phyloP scores from a whole-genome alignment of 2,329 filamentous ascomycete genomes.

The Elsinoe australis region DNA sequence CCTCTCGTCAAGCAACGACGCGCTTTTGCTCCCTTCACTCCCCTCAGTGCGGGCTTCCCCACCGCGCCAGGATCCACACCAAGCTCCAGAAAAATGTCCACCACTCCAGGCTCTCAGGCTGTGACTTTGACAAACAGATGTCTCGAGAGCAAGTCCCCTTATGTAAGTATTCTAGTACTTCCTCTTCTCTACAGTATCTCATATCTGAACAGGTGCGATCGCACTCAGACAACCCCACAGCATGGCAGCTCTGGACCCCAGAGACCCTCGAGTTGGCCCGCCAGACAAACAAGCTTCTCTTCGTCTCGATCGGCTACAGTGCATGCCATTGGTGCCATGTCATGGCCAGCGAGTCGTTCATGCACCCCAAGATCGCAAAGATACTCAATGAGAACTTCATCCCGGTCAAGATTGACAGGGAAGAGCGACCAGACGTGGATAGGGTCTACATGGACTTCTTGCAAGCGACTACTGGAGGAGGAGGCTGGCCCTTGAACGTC shows the following conservation, averaged over 20 bases:
- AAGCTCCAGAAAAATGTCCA: slow-evolving; percentile 3
- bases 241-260: slow-evolving; percentile 82
- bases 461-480: slow-evolving; percentile 80
- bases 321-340: slow-evolving; percentile 91
- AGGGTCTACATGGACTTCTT: slow-evolving; percentile 98
- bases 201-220: slow-evolving; percentile 49
- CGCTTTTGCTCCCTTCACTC: neutral
- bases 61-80: neutral
- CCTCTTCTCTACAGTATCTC: slow-evolving; percentile 1
- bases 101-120: neutral
- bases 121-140: slow-evolving; percentile 43
- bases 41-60: slow-evolving; percentile 10
- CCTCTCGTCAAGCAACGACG: neutral
- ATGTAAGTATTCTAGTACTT: slow-evolving; percentile 42
- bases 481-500: slow-evolving; percentile 94
- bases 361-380: slow-evolving; percentile 68
- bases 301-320: slow-evolving; percentile 88
- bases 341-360: slow-evolving; percentile 88
- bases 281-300: slow-evolving; percentile 78
- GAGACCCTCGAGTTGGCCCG: slow-evolving; percentile 70
- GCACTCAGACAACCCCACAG: slow-evolving; percentile 73
- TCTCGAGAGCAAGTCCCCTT: slow-evolving; percentile 56
- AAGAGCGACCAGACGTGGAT: slow-evolving; percentile 89
- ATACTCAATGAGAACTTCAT: slow-evolving; percentile 83
- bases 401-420: slow-evolving; percentile 85